Evolutionary conservation across 345 rosid genomes (phyloP), one percentile per base, ranked within the genome.

Genomic region (Corchorus olitorius): DNA sequence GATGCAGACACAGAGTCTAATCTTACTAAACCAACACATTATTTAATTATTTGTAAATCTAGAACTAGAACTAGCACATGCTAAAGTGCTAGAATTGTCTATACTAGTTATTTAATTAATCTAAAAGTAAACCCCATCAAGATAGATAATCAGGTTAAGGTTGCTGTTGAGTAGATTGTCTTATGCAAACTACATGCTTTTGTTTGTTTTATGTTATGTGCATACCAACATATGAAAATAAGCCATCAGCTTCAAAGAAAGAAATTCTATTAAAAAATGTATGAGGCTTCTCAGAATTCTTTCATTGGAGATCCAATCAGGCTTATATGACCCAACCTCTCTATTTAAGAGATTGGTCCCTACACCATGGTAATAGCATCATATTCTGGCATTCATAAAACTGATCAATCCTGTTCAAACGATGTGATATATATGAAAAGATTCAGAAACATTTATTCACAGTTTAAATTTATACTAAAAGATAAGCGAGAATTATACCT

Each of bases 401-500:
- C 19, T 53, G 56, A 53, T 53, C 20, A 15, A 10, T 9, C 11
- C 22, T 5, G 27, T 19, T 54, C 59, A 54, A 54, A 54, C n/a
- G 8, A 54, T 54, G n/a, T 54, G 5, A 7, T 54, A 54, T 54
- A 54, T 20, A 64, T 12, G 46, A n/a, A 34, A 64, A 37, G 14
- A 13, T 63, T 13, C 39, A 41, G 20, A 64, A 14, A 60, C 19
- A 61, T 9, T 61, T 37, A 46, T 22, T 61, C 15, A 67, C 49
- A 60, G 19, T 14, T 49, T 46, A 27, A 75, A 59, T 8, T 71
- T 43, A 71, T 55, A 41, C 50, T 48, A 62, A 73, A 27, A 14
- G 65, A 9, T 52, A 43, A 67, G 45, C 62, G 71, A 65, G 43
- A 67, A 60, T 14, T 33, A 54, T 89, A 92, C 97, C 94, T 90